Percentiles rank a stretch among this genome's conserved stretches.
These are phyloP conservation scores for Fusarium subtropicale DNA, from an alignment of 2,329 filamentous ascomycete genomes.

Conservation along the genomic window DNA sequence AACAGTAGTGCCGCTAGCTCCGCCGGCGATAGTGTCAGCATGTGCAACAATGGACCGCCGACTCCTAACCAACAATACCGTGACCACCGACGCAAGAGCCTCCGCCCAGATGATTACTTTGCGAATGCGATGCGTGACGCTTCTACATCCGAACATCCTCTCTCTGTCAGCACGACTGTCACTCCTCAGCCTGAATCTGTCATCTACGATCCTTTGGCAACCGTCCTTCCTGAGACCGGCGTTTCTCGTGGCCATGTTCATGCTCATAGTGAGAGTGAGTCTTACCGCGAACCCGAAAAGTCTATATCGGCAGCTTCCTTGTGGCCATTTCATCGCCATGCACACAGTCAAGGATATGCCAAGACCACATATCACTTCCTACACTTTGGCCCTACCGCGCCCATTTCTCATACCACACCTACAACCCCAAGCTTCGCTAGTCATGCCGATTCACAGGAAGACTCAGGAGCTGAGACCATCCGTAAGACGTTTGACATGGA, in stretches of 20 bases:
- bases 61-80: constrained; percentile 60
- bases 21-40: constrained; percentile 65
- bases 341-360: constrained; percentile 55
- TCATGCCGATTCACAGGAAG: constrained; percentile 56
- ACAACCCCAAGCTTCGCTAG: constrained; percentile 54
- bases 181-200: constrained; percentile 44
- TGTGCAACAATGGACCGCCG: constrained; percentile 59
- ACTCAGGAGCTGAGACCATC: constrained; percentile 49
- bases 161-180: constrained; percentile 45
- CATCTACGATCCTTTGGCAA: constrained; percentile 57
- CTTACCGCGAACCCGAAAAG: constrained; percentile 40
- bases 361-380: constrained; percentile 55
- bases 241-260: constrained; percentile 42
- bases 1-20: constrained; percentile 74
- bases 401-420: constrained; percentile 48
- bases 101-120: constrained; percentile 68
- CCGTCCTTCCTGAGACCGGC: constrained; percentile 50
- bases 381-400: constrained; percentile 49
- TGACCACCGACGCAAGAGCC: constrained; percentile 64
- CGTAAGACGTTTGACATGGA: constrained; percentile 57
- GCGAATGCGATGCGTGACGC: constrained; percentile 54
- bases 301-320: constrained; percentile 43
- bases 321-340: constrained; percentile 56
- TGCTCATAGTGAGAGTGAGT: constrained; percentile 47
- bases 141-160: constrained; percentile 38